Evolutionary conservation across 331 rosid genomes (phyloP).

Genomic region (Rhamnella rubrinervis): DNA sequence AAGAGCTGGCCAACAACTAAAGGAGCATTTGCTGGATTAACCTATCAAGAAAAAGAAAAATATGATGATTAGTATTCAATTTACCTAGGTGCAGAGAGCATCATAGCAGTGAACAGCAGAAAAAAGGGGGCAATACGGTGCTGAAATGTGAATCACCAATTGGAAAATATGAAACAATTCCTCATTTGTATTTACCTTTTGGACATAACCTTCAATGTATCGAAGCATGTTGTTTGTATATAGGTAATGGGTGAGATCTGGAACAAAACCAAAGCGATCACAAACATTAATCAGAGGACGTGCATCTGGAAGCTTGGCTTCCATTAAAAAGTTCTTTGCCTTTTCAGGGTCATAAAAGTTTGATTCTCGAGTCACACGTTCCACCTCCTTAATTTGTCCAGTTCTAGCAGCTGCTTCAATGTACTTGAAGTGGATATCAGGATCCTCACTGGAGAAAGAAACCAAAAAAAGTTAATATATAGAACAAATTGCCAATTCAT

Average conservation of each 20-base stretch:
- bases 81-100: slow-evolving; percentile 8
- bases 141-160: not conserved
- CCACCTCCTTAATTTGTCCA: slow-evolving; percentile 47
- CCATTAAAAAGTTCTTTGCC: slow-evolving; percentile 43
- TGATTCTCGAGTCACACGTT: slow-evolving; percentile 42
- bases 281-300: slow-evolving; percentile 42
- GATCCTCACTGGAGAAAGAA: slow-evolving; percentile 37
- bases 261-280: slow-evolving; percentile 45
- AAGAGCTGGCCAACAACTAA: slow-evolving; percentile 41
- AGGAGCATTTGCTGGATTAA: slow-evolving; percentile 42
- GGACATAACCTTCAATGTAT: slow-evolving; percentile 43
- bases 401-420: slow-evolving; percentile 45
- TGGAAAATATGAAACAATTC: not conserved
- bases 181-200: slow-evolving; percentile 26
- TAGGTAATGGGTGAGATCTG: slow-evolving; percentile 39
- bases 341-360: slow-evolving; percentile 37
- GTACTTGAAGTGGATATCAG: slow-evolving; percentile 42
- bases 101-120: not conserved
- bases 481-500: not conserved
- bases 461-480: not conserved
- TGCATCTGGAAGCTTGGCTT: slow-evolving; percentile 43
- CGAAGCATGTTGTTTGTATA: slow-evolving; percentile 42
- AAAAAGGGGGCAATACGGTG: not conserved
- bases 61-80: not conserved
- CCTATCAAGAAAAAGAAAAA: slow-evolving; percentile 16